Evolutionary conservation across 345 rosid genomes (phyloP), one percentile per base, ranked within the genome.

Genomic region (Hevea brasiliensis): DNA sequence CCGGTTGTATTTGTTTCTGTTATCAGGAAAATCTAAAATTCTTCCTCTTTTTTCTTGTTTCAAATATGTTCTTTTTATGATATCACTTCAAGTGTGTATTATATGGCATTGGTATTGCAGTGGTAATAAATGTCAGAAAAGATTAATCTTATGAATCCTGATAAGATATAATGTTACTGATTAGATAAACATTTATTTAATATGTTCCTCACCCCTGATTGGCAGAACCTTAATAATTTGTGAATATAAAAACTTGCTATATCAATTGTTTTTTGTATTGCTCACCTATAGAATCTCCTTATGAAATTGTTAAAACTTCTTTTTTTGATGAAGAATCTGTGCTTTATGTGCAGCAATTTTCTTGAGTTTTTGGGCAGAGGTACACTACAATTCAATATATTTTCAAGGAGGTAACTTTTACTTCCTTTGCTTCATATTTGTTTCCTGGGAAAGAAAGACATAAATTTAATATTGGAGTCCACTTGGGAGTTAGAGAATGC

Each of bases 321-420:
- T 51, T 57, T 71, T 29, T 67, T 67, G 65, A 77, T n/a, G 24
- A 60, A 18, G 68, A 44, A 29, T 17, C 59, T 63, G 14, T 55
- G 37, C 62, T 62, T 73, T 69, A 21, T 65, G 9, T 88, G 88
- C 90, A 94, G 99, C 68, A 42, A 86, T 94, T 73, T 89, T 71
- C 80, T 68, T 92, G 76, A 94, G 99, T 78, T 94, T 94, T 68
- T 92, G 99, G 99, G 98, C 99, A 61, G 99, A 94, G 78, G 99
- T 94, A 61, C 99, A 94, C 78, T 94, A 94, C 89, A 94, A 94
- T 76, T 84, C 99, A n/a, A 89, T 94, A 76, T 84, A 89, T 83
- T 82, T 86, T 45, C 81, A 82, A 84, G 84, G 79, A 83, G 96
- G 96, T 87, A 77, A 77, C 9, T 63, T 67, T 32, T 23, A 6